phyloP scores from a whole-genome alignment of 2,329 filamentous ascomycete species.

The Aspergillus sp. region DNA sequence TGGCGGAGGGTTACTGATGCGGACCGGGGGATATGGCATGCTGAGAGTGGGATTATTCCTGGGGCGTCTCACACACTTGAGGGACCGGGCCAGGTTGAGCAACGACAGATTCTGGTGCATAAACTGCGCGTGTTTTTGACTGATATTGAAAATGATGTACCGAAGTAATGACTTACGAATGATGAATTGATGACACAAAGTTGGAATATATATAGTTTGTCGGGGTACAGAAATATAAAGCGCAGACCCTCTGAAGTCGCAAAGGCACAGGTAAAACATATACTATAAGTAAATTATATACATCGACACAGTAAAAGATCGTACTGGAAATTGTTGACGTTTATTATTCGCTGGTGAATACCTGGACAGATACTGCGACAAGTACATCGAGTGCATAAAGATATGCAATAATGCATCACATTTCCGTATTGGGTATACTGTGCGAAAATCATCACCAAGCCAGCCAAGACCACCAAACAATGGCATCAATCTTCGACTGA shows the following conservation, averaged over 20 bases:
- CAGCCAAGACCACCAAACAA: background rate
- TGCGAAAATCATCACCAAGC: constrained; percentile 1
- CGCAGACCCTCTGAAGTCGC: too few relatives aligned
- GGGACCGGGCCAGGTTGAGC: background rate
- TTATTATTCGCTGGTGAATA: too few relatives aligned
- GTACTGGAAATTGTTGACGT: too few relatives aligned
- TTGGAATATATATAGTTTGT: too few relatives aligned
- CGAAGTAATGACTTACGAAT: too few relatives aligned
- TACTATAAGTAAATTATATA: too few relatives aligned
- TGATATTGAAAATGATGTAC: background rate
- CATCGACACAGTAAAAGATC: too few relatives aligned
- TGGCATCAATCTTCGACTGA: background rate
- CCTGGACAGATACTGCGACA: too few relatives aligned
- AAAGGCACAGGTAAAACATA: too few relatives aligned
- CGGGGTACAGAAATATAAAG: too few relatives aligned
- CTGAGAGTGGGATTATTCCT: constrained; percentile 48
- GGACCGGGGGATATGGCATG: constrained; percentile 45
- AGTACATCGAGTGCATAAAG: too few relatives aligned
- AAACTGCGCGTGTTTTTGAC: background rate
- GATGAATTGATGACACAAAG: too few relatives aligned
- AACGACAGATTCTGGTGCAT: background rate
- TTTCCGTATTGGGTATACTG: background rate
- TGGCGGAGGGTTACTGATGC: constrained; percentile 45
- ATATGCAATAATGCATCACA: background rate
- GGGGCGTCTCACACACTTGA: constrained; percentile 32